A percentile compares a stretch with the other conserved stretches of the same genome.
These are phyloP conservation scores for Paramecium primaurelia DNA, from an alignment of 73 alveolate species.

Conservation along the genomic window DNA sequence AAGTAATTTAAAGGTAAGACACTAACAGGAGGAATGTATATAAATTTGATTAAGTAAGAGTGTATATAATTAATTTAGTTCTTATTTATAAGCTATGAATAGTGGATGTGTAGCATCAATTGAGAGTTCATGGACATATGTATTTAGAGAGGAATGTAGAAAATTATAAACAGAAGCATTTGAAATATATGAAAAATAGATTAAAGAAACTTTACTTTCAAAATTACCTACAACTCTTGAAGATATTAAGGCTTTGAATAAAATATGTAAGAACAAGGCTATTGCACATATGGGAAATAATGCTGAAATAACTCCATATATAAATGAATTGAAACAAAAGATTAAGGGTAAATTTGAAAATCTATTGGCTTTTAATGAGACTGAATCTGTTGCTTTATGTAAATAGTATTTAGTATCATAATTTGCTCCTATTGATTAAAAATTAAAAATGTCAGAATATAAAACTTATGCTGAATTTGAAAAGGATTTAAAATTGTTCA, in stretches of 20 bases:
- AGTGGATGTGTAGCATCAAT: conserved; percentile 83
- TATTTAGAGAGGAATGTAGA: conserved; percentile 75
- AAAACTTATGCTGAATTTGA: conserved; percentile 69
- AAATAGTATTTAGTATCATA: conserved; percentile 66
- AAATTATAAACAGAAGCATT: conserved; percentile 67
- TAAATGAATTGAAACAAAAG: not conserved
- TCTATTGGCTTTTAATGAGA: not conserved
- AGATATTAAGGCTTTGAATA: conserved; percentile 22
- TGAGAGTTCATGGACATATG: conserved; percentile 76
- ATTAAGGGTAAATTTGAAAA: not conserved
- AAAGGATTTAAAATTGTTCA: conserved; percentile 71
- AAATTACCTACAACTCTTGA: conserved; percentile 55
- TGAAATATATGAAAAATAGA: conserved; percentile 58
- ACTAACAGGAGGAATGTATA: conserved; percentile 82
- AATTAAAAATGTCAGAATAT: conserved; percentile 76
- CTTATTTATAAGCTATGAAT: conserved; percentile 81
- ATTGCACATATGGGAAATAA: not conserved
- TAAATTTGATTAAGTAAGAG: conserved; percentile 53
- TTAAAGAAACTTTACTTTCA: conserved; percentile 2
- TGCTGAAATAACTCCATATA: not conserved
- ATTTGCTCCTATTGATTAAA: conserved; percentile 76
- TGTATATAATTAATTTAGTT: not conserved
- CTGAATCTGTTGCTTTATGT: conserved; percentile 16
- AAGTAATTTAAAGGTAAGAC: conserved; percentile 86
- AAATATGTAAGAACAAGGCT: not conserved